These are phyloP conservation scores for Dioszegia aurantiaca DNA, from an alignment of 768 basidiomycete species.

Conservation along the genomic window DNA sequence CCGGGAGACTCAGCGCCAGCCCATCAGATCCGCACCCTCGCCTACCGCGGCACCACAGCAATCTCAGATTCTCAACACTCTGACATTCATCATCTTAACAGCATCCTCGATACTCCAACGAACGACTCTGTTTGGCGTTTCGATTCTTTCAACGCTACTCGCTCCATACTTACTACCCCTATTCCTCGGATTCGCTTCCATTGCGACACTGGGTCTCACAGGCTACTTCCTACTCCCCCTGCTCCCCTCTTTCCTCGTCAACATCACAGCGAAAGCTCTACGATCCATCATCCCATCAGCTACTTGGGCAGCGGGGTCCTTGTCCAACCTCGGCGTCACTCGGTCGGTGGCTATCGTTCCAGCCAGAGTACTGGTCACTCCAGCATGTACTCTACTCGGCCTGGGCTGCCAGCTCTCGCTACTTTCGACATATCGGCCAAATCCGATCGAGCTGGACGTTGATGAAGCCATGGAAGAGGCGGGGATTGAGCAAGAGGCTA, in stretches of 20 bases:
- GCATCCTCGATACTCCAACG: constrained; percentile 1
- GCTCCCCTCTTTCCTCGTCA: constrained; percentile 9
- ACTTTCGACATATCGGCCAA: constrained; percentile 15
- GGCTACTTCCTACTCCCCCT: constrained; percentile 14
- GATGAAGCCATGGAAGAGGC: background rate
- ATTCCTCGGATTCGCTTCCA: background rate
- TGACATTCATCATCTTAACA: background rate
- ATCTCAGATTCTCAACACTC: background rate
- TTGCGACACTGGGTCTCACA: background rate
- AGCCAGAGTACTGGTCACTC: constrained; percentile 7
- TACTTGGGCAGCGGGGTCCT: background rate
- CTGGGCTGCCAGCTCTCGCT: constrained; percentile 8
- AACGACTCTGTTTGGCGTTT: constrained; percentile 1
- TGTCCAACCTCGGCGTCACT: constrained; percentile 5
- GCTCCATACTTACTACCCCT: constrained; percentile 4
- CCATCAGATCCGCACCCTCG: background rate
- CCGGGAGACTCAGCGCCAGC: background rate
- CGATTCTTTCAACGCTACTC: constrained; percentile 6
- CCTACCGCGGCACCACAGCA: background rate
- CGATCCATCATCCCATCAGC: background rate
- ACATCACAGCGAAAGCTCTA: background rate
- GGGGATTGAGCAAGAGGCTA: constrained; percentile 11
- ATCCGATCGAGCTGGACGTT: constrained; percentile 19
- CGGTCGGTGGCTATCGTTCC: background rate
- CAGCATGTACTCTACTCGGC: constrained; percentile 1